These are phyloP conservation scores for Salix koriyanagi DNA, from an alignment of 345 rosid species.

Conservation along the genomic window DNA sequence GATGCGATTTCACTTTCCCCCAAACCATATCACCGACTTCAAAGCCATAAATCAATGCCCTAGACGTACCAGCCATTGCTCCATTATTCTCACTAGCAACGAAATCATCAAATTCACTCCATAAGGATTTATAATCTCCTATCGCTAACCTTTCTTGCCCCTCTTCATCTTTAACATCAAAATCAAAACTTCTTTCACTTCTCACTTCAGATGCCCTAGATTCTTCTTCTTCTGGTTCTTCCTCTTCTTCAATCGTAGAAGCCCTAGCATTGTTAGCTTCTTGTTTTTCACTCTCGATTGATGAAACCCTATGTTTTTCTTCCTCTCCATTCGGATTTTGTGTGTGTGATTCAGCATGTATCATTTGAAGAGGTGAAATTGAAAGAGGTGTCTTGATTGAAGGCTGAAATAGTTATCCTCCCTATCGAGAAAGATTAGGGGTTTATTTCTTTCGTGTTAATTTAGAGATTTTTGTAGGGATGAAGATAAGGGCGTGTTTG, in stretches of 20 bases:
- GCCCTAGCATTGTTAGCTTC: background rate
- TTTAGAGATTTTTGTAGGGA: background rate
- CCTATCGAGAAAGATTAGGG: background rate
- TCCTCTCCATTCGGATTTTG: background rate
- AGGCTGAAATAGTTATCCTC: background rate
- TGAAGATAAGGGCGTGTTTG: slow-evolving; percentile 7
- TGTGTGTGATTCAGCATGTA: background rate
- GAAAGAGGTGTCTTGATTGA: background rate
- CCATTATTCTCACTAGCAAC: slow-evolving; percentile 72
- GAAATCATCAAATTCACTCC: slow-evolving; percentile 86
- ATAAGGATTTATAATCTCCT: slow-evolving; percentile 45
- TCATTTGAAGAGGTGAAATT: background rate
- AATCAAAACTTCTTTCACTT: background rate
- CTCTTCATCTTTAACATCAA: background rate
- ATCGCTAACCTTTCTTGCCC: slow-evolving; percentile 3
- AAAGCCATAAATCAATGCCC: slow-evolving; percentile 76
- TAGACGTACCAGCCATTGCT: slow-evolving; percentile 48
- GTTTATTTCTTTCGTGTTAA: background rate
- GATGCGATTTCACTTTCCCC: slow-evolving; percentile 99
- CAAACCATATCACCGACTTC: slow-evolving; percentile 97
- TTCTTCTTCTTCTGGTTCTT: background rate
- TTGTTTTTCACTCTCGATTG: background rate
- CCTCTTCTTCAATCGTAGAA: background rate
- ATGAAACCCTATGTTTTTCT: background rate
- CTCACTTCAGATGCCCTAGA: background rate